Percentiles rank a stretch among this genome's conserved stretches.
Conservation (phyloP, 2,329 filamentous ascomycete species). For the Falciphora oryzae region DNA sequence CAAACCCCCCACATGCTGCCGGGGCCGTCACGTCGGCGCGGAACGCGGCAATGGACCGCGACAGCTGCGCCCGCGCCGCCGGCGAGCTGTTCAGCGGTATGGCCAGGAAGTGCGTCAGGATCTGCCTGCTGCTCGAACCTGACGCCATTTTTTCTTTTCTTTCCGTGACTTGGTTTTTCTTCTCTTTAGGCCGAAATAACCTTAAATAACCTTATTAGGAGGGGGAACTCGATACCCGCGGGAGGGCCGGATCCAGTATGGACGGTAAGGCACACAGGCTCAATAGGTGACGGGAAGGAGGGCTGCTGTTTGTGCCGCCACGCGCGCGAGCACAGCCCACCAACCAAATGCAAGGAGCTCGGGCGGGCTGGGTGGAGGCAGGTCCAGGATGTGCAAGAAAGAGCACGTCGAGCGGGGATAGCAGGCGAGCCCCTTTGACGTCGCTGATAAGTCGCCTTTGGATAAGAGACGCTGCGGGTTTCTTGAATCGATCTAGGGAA, state of each 20-base stretch:
- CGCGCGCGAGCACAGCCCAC: background rate
- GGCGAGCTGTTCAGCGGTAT: slow-evolving; percentile 57
- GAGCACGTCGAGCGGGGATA: too few relatives aligned
- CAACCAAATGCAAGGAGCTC: background rate
- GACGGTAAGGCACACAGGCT: background rate
- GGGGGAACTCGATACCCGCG: too few relatives aligned
- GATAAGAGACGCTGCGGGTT: too few relatives aligned
- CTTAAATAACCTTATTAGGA: too few relatives aligned
- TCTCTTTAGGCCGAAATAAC: background rate
- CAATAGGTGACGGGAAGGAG: background rate
- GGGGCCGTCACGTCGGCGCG: slow-evolving; percentile 44
- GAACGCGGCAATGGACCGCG: slow-evolving; percentile 57
- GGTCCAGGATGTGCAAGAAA: background rate
- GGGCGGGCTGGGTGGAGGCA: background rate
- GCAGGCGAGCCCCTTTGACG: too few relatives aligned
- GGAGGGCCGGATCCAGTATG: background rate
- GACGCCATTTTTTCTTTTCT: background rate
- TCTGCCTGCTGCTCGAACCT: slow-evolving; percentile 10
- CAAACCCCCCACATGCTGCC: slow-evolving; percentile 17
- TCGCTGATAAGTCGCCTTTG: too few relatives aligned
- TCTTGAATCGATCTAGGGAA: too few relatives aligned
- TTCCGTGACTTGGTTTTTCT: background rate
- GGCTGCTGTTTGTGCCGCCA: background rate
- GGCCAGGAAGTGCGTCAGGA: slow-evolving; percentile 66
- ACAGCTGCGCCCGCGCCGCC: slow-evolving; percentile 57